Evolutionary conservation across 2,329 filamentous ascomycete species (phyloP).

Genomic region (Metarhizium album): DNA sequence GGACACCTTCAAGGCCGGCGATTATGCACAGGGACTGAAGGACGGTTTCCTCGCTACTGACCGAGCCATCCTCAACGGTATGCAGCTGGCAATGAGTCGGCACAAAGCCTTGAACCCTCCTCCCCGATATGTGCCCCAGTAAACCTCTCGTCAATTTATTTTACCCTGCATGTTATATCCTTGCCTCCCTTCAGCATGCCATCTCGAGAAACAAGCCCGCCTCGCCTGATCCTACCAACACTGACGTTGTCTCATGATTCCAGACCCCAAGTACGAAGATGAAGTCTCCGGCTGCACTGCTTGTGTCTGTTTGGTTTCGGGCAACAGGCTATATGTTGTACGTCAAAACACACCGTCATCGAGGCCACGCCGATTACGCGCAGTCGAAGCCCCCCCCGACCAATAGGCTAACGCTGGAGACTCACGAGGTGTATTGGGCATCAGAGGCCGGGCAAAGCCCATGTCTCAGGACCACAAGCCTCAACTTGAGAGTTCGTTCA

Average conservation of each 20-base stretch:
- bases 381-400: background rate
- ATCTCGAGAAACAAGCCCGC: no score
- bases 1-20: conserved; percentile 79
- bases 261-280: conserved; percentile 94
- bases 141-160: no score
- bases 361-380: background rate
- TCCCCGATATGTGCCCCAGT: no score
- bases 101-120: background rate
- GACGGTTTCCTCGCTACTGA: conserved; percentile 96
- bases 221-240: background rate
- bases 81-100: conserved; percentile 5
- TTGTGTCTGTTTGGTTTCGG: conserved; percentile 78
- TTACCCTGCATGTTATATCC: no score
- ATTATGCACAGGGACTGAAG: conserved; percentile 92
- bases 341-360: conserved; percentile 28
- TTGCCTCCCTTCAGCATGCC: no score
- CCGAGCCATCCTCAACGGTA: conserved; percentile 91
- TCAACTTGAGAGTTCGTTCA: conserved; percentile 78
- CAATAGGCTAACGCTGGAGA: conserved; percentile 88
- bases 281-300: conserved; percentile 97
- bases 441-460: conserved; percentile 95
- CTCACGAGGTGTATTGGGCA: conserved; percentile 85
- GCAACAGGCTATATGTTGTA: conserved; percentile 91
- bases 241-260: conserved; percentile 3
- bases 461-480: conserved; percentile 99